Evolutionary conservation across 305 asterid genomes (phyloP).

Genomic region (Solanum hybrid): DNA sequence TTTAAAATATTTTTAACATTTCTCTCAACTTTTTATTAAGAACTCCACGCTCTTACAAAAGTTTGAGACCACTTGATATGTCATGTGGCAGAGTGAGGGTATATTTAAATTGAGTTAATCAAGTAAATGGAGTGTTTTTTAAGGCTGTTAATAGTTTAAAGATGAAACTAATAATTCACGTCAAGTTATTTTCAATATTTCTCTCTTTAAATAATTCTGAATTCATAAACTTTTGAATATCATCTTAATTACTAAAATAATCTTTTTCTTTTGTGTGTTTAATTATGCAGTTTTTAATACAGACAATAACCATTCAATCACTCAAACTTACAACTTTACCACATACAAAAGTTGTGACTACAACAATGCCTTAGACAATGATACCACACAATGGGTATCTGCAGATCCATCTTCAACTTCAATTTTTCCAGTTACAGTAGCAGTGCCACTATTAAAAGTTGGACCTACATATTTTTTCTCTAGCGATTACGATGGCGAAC

Average conservation of each 20-base stretch:
- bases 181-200: no score
- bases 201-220: background rate
- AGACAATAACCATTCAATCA: conserved; percentile 72
- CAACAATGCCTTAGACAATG: conserved; percentile 37
- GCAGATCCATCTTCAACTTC: conserved; percentile 54
- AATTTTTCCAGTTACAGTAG: conserved; percentile 26
- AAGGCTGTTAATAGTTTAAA: no score
- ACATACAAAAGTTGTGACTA: conserved; percentile 48
- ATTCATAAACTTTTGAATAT: background rate
- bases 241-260: background rate
- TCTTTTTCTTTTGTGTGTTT: background rate
- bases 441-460: conserved; percentile 44
- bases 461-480: conserved; percentile 71
- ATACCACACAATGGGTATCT: conserved; percentile 55
- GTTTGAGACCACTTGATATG: no score
- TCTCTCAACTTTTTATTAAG: no score
- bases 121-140: no score
- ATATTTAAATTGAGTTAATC: no score
- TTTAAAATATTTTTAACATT: no score
- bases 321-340: conserved; percentile 62
- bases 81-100: no score
- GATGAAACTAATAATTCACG: no score
- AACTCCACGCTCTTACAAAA: no score
- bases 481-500: conserved; percentile 79
- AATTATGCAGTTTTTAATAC: conserved; percentile 62